phyloP scores from a whole-genome alignment of 495 filamentous ascomycete species.

The Thermothielavioides terrestris region DNA sequence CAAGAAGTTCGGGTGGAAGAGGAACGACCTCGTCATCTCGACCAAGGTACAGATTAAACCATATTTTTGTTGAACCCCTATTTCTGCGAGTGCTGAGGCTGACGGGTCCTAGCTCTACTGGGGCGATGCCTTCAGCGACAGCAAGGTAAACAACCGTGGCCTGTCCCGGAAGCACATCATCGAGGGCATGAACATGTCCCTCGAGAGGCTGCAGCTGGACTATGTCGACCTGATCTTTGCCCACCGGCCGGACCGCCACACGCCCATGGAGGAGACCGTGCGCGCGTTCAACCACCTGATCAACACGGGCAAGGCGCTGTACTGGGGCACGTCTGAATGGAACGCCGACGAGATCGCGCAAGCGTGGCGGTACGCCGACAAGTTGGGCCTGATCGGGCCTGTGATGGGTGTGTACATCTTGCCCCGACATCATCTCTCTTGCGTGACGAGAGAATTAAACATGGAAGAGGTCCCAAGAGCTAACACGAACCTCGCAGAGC shows the following conservation, averaged over 20 bases:
- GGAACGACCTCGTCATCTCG: slow-evolving; percentile 61
- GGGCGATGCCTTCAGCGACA: slow-evolving; percentile 51
- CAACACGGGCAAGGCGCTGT: slow-evolving; percentile 57
- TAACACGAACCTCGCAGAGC: slow-evolving; percentile 25
- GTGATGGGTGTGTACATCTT: slow-evolving; percentile 32
- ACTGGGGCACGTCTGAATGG: slow-evolving; percentile 60
- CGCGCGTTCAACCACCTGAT: slow-evolving; percentile 68
- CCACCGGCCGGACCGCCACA: slow-evolving; percentile 63
- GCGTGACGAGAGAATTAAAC: too few species aligned
- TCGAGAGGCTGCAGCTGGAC: slow-evolving; percentile 55
- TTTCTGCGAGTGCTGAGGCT: neutral
- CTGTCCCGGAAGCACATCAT: slow-evolving; percentile 66
- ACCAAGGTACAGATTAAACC: slow-evolving; percentile 40
- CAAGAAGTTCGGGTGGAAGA: slow-evolving; percentile 52
- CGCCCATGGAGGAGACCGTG: slow-evolving; percentile 70
- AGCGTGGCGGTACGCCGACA: slow-evolving; percentile 46
- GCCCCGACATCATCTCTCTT: too few species aligned
- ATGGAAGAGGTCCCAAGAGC: neutral
- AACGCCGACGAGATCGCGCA: slow-evolving; percentile 47
- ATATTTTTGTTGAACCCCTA: neutral
- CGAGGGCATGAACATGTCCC: slow-evolving; percentile 53
- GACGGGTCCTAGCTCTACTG: slow-evolving; percentile 47
- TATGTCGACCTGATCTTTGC: slow-evolving; percentile 68
- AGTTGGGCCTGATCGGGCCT: slow-evolving; percentile 48
- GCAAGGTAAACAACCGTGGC: slow-evolving; percentile 44